Base-by-base conservation (phyloP, 208 protist genomes). In the Phytomonas francai region DNA sequence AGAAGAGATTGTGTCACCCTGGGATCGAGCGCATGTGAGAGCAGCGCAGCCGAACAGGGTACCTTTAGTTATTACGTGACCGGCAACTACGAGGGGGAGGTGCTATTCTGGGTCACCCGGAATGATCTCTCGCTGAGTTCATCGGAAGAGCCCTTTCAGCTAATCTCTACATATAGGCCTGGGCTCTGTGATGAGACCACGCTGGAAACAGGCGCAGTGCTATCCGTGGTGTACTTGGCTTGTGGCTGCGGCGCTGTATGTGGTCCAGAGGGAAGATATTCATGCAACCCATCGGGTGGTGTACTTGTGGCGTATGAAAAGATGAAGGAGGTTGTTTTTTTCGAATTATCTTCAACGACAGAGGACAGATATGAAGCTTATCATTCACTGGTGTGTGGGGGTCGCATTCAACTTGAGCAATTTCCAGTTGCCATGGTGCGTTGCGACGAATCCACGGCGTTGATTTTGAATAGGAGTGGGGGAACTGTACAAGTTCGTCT, bases 41-140 rank as follows among this genome's bases (percentile, higher is more conserved):
- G 11, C 57, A 1, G 22, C 57, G 16, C 57, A 3, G n/a, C n/a
- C 57, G 30, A 61, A 29, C 11, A 8, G 11, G 22, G 64, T 0
- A 70, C 80, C 8, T 79, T 77, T 67, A 83, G 73, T 34, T 88
- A 89, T 77, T 92, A 91, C 74, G 85, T 74, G 27, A 78, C 78
- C 19, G 89, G 89, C 65, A 76, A 68, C 32, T 62, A 78, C 60
- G 70, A 80, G 42, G 89, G 89, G 25, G 71, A 71, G 28, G 79
- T 94, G 42, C 71, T 81, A 65, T 88, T 92, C 39, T 94, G 89
- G 89, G 82, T 78, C 12, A 86, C 86, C n/a, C 74, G 73, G 63
- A 92, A 92, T 67, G 68, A 71, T 64, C 31, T 88, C 32, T 65
- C 76, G n/a, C 30, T 69, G 12, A 65, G 76, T 33, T 68, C 62